phyloP scores from a whole-genome alignment of 306 rosid genomes.

The Rosa persica region DNA sequence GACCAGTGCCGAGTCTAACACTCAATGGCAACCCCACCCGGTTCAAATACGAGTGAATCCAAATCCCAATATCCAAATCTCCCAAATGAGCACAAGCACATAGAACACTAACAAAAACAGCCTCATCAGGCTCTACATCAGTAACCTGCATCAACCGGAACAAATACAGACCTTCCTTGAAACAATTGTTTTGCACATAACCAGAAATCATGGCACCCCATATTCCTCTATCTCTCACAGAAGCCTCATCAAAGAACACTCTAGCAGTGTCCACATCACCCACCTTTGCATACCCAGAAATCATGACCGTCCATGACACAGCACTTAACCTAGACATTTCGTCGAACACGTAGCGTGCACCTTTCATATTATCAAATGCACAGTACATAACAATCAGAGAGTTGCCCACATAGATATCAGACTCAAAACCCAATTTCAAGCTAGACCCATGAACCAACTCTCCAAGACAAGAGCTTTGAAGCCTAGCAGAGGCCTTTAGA shows the following conservation, averaged over 20 bases:
- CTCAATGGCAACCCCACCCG: constrained; percentile 34
- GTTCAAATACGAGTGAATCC: constrained; percentile 57
- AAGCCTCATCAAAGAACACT: constrained; percentile 66
- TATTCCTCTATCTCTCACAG: constrained; percentile 62
- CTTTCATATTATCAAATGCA: constrained; percentile 38
- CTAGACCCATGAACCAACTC: constrained; percentile 53
- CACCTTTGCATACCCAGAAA: constrained; percentile 61
- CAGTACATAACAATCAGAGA: constrained; percentile 50
- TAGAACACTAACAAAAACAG: constrained; percentile 60
- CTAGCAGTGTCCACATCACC: constrained; percentile 62
- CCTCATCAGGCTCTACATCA: constrained; percentile 62
- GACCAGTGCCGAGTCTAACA: constrained; percentile 52
- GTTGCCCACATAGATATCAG: constrained; percentile 63
- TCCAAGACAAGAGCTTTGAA: constrained; percentile 33
- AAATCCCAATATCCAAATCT: constrained; percentile 61
- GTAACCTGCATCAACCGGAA: constrained; percentile 56
- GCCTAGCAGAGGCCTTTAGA: constrained; percentile 53
- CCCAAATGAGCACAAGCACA: constrained; percentile 82
- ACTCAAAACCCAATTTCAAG: constrained; percentile 52
- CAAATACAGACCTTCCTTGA: constrained; percentile 66
- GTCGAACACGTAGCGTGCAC: constrained; percentile 61
- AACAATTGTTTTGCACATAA: constrained; percentile 67
- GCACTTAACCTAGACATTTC: constrained; percentile 60
- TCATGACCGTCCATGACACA: constrained; percentile 75
- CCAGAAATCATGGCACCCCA: constrained; percentile 96